Percentiles rank a stretch among this genome's conserved stretches.
Conservation (phyloP, 31 red algal species). For the Odonthalia washingtoniensis region DNA sequence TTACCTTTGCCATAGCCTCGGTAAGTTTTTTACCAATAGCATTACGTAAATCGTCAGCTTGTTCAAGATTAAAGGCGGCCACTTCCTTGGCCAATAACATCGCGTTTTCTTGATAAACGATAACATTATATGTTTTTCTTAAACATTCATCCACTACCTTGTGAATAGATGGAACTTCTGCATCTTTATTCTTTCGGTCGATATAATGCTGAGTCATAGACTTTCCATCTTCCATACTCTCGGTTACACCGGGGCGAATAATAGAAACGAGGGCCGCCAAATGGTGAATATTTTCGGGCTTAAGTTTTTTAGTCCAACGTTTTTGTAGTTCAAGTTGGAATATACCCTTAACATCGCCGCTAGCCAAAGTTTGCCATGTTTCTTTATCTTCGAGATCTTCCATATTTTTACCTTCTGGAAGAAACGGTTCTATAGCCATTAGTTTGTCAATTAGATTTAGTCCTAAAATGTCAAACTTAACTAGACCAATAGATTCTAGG, state of each 20-base stretch:
- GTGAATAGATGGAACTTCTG: slow-evolving; percentile 22
- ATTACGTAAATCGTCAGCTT: slow-evolving; percentile 74
- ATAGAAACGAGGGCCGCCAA: slow-evolving; percentile 67
- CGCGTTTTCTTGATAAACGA: slow-evolving; percentile 84
- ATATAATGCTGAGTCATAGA: slow-evolving; percentile 62
- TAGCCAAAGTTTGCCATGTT: slow-evolving; percentile 57
- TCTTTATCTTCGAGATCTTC: slow-evolving; percentile 36
- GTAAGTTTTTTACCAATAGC: slow-evolving; percentile 84
- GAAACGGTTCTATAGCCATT: slow-evolving; percentile 32
- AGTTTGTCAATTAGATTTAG: slow-evolving; percentile 52
- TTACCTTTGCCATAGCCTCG: slow-evolving; percentile 67
- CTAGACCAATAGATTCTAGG: slow-evolving; percentile 66
- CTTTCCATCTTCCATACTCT: slow-evolving; percentile 39
- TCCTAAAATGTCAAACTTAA: slow-evolving; percentile 87
- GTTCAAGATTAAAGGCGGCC: slow-evolving; percentile 65
- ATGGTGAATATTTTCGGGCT: slow-evolving; percentile 55
- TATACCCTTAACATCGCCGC: slow-evolving; percentile 60
- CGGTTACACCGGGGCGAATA: slow-evolving; percentile 75
- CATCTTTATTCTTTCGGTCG: slow-evolving; percentile 44
- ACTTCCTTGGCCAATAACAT: slow-evolving; percentile 68
- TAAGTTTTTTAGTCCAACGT: slow-evolving; percentile 59
- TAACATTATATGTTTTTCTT: slow-evolving; percentile 66
- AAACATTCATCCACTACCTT: slow-evolving; percentile 49
- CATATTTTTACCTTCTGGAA: background rate
- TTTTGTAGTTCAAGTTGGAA: slow-evolving; percentile 75